These are phyloP conservation scores for Metschnikowia arizonensis DNA, from an alignment of 805 yeast species.

Conservation along the genomic window DNA sequence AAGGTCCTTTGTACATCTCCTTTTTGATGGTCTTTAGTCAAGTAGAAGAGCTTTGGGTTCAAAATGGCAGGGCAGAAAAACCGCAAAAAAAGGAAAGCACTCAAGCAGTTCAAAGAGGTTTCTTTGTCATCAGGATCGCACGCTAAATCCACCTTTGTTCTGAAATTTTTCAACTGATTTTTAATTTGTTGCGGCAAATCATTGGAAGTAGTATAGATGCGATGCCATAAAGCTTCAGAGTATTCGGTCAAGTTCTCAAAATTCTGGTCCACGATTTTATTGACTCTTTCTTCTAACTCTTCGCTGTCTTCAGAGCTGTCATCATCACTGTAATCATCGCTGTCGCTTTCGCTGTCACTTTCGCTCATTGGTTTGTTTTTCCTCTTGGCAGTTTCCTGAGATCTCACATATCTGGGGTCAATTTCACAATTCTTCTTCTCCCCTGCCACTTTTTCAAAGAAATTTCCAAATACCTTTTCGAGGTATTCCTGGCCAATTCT, in stretches of 20 bases:
- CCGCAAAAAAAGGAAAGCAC: slow-evolving; percentile 75
- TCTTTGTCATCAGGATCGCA: slow-evolving; percentile 51
- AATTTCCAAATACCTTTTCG: slow-evolving; percentile 66
- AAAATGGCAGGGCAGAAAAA: slow-evolving; percentile 84
- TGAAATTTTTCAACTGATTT: slow-evolving; percentile 55
- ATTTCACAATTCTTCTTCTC: slow-evolving; percentile 66
- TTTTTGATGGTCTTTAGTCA: slow-evolving; percentile 66
- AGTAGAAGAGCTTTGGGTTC: slow-evolving; percentile 80
- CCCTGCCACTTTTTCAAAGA: slow-evolving; percentile 50
- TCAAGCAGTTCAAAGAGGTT: slow-evolving; percentile 64
- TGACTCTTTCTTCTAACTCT: slow-evolving; percentile 30
- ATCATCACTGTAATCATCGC: slow-evolving; percentile 21
- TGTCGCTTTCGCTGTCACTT: slow-evolving; percentile 18
- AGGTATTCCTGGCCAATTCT: slow-evolving; percentile 78
- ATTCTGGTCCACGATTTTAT: slow-evolving; percentile 43
- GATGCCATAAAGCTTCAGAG: slow-evolving; percentile 60
- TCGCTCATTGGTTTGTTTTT: slow-evolving; percentile 17
- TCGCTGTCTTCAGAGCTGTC: slow-evolving; percentile 26
- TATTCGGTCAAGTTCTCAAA: slow-evolving; percentile 46
- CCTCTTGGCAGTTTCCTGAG: slow-evolving; percentile 28
- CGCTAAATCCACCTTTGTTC: slow-evolving; percentile 61
- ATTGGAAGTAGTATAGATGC: slow-evolving; percentile 60
- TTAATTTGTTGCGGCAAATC: slow-evolving; percentile 71
- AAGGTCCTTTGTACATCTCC: slow-evolving; percentile 72
- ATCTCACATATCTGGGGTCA: slow-evolving; percentile 62